Evolutionary conservation across 306 rosid genomes (phyloP), one percentile per base, ranked within the genome.

Genomic region (Alnus rubra): DNA sequence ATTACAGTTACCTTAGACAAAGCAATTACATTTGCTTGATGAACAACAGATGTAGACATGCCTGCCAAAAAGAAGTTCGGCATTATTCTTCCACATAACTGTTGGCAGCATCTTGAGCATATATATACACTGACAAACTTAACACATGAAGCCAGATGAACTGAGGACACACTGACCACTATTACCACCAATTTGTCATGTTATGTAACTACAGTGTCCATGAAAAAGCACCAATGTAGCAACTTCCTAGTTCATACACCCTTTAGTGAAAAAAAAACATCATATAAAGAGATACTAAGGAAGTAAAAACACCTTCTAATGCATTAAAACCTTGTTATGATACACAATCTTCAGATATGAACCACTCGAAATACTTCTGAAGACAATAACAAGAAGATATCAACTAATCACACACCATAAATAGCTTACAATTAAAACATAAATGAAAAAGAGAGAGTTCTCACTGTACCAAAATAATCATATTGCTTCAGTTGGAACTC

Each of bases 401-500:
- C 9, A 64, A 64, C 42, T 37, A 35, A 64, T 0, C 14, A 64
- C 5, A 35, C 30, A 14, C 19, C 35, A 67, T 33, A 42, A 18
- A 2, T 67, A 67, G 72, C 15, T 42, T 18, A n/a, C 18, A 39
- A 42, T 65, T 69, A 52, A 74, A 80, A 56, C 76, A 73, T 5
- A 67, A 65, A 69, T 19, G 79, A 47, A 70, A 86, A 52, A 28
- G 23, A 63, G n/a, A 28, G 23, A 63, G n/a, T 64, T 69, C 86
- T 86, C 77, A 89, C 94, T 91, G 77, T 91, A 80, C 98, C 98
- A 85, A 92, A 95, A 87, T 88, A 95, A 82, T 95, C 98, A 69
- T 80, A 90, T 81, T 87, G 89, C 79, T 84, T 88, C 81, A 95
- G 73, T 33, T 79, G 92, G 84, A 93, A 95, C 77, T 95, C 98